These are phyloP conservation scores for Verticillium isaacii DNA, from an alignment of 2,329 filamentous ascomycete species.

Conservation along the genomic window DNA sequence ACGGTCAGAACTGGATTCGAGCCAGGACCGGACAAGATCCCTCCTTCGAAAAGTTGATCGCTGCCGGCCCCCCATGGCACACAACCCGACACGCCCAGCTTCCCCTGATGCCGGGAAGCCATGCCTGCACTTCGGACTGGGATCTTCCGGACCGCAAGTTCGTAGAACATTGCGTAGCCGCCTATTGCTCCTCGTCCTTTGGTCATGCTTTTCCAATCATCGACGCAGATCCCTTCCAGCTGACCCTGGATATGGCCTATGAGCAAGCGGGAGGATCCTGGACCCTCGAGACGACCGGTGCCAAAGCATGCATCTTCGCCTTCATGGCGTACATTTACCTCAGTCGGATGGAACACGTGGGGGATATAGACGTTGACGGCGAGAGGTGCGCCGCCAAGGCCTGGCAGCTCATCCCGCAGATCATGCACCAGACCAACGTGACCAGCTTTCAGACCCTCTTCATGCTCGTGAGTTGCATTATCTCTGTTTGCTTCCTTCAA, in stretches of 20 bases:
- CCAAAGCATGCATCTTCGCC: slow-evolving; percentile 42
- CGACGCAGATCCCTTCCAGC: slow-evolving; percentile 38
- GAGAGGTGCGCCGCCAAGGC: slow-evolving; percentile 35
- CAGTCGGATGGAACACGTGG: slow-evolving; percentile 9
- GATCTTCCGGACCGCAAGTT: slow-evolving; percentile 30
- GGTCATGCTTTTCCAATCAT: slow-evolving; percentile 43
- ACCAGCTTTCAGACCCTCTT: slow-evolving; percentile 38
- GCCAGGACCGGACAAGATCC: slow-evolving; percentile 35
- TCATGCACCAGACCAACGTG: slow-evolving; percentile 37
- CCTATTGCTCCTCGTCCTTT: slow-evolving; percentile 26
- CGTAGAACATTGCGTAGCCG: slow-evolving; percentile 18
- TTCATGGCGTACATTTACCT: slow-evolving; percentile 36
- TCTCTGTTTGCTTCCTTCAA: neutral
- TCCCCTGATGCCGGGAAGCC: slow-evolving; percentile 6
- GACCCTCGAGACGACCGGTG: slow-evolving; percentile 23
- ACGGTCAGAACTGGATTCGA: slow-evolving; percentile 43
- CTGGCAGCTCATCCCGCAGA: slow-evolving; percentile 33
- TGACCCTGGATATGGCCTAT: slow-evolving; percentile 42
- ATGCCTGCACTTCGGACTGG: slow-evolving; percentile 1
- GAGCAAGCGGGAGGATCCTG: slow-evolving; percentile 11
- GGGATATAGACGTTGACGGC: slow-evolving; percentile 25
- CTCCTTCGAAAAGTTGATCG: slow-evolving; percentile 16
- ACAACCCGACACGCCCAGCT: neutral
- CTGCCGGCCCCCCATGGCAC: neutral
- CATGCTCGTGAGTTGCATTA: slow-evolving; percentile 38